phyloP scores from a whole-genome alignment of 2,329 filamentous ascomycete species.

The Alternaria consortialis region DNA sequence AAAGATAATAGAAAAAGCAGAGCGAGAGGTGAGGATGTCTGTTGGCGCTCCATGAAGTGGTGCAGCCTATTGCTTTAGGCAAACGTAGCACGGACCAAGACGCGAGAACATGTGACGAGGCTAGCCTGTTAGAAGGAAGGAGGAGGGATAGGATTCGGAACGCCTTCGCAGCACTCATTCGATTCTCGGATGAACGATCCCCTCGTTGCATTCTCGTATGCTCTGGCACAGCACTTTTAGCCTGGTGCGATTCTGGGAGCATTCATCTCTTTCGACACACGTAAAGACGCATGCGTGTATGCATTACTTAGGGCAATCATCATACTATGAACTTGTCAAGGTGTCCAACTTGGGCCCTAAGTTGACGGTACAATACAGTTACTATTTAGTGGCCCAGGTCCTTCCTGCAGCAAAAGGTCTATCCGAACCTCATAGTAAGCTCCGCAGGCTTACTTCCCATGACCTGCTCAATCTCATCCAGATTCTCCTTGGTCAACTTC shows the following conservation, averaged over 20 bases:
- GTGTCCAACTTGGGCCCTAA: neutral
- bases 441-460: slow-evolving; percentile 45
- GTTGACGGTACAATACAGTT: neutral
- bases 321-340: neutral
- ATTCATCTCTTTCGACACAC: neutral
- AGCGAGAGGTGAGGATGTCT: neutral
- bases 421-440: slow-evolving; percentile 37
- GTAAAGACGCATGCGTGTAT: neutral
- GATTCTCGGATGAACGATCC: neutral
- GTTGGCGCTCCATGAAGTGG: neutral
- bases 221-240: neutral
- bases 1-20: neutral
- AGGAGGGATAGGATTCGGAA: neutral
- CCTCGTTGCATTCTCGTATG: neutral
- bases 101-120: slow-evolving; percentile 10
- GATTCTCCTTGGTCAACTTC: slow-evolving; percentile 54
- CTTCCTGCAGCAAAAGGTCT: neutral
- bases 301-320: neutral
- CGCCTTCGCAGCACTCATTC: no score
- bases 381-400: neutral
- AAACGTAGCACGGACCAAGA: slow-evolving; percentile 12
- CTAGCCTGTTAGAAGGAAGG: neutral
- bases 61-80: slow-evolving; percentile 17
- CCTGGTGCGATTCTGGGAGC: neutral
- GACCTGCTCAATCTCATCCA: slow-evolving; percentile 54